Conservation (phyloP, 371 early-diverging fungal genomes). For the Catenaria anguillulae region DNA sequence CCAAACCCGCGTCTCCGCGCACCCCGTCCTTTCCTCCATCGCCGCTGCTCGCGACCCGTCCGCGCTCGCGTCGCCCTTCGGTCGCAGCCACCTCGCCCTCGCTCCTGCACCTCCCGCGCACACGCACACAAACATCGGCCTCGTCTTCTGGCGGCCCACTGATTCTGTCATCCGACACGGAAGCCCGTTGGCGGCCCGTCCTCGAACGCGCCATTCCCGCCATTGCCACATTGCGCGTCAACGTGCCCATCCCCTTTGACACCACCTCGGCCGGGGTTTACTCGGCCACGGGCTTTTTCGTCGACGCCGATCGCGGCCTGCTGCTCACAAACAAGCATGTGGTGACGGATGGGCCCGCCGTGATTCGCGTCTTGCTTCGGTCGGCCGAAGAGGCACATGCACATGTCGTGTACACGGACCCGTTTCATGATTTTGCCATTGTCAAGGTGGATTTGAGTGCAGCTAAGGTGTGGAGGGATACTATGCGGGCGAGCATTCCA, state of each 20-base stretch:
- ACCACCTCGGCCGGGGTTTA: neutral
- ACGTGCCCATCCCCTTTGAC: neutral
- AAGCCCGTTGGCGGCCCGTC: neutral
- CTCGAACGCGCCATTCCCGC: neutral
- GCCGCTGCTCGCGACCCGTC: too few relatives aligned
- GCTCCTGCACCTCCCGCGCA: neutral
- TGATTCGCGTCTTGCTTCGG: slow-evolving; percentile 69
- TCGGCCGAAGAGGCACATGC: slow-evolving; percentile 85
- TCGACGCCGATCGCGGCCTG: slow-evolving; percentile 69
- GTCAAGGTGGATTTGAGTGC: slow-evolving; percentile 49
- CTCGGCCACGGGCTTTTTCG: slow-evolving; percentile 57
- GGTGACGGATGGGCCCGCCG: slow-evolving; percentile 75
- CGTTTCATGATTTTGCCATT: slow-evolving; percentile 84
- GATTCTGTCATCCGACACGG: neutral
- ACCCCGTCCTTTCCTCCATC: neutral
- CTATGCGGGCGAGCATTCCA: slow-evolving; percentile 35
- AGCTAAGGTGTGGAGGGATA: too few relatives aligned
- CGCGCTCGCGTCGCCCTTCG: too few relatives aligned
- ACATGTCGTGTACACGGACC: slow-evolving; percentile 70
- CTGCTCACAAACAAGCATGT: slow-evolving; percentile 89
- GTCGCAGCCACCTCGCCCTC: neutral
- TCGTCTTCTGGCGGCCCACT: neutral
- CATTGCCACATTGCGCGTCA: neutral
- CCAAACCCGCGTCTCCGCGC: neutral
- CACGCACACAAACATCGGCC: neutral